Evolutionary conservation across 257 asterid species (phyloP).

Genomic region (Solanum gandarillasii): DNA sequence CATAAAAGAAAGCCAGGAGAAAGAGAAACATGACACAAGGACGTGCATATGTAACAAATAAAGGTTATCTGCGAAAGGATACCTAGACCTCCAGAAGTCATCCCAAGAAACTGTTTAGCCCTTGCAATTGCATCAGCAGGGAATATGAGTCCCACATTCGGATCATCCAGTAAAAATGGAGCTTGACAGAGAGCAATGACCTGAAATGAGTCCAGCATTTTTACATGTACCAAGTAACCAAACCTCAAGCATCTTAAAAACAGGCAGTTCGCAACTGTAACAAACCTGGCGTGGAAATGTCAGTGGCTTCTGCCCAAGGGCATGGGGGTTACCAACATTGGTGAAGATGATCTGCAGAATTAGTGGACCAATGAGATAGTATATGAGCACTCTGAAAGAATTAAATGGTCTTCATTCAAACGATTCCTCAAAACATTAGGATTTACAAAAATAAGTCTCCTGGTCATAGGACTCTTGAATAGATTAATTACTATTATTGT

Average conservation of each 20-base stretch:
- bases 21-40: not conserved
- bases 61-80: not conserved
- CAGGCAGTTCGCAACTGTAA: not conserved
- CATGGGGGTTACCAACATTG: conserved; percentile 95
- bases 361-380: not conserved
- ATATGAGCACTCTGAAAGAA: not conserved
- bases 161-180: conserved; percentile 93
- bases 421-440: not conserved
- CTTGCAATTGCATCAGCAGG: conserved; percentile 96
- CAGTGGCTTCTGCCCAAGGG: conserved; percentile 89
- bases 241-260: not conserved
- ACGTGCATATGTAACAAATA: not conserved
- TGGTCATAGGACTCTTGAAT: not conserved
- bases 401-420: not conserved
- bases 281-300: conserved; percentile 93
- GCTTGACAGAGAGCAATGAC: conserved; percentile 99
- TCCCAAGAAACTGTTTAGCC: conserved; percentile 77
- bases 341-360: conserved; percentile 73
- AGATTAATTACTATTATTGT: not conserved
- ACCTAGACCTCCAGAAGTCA: conserved; percentile 96
- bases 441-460: not conserved
- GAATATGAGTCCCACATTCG: conserved; percentile 82
- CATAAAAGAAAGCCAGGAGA: not conserved
- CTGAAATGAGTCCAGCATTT: conserved; percentile 18
- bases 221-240: not conserved